Base-by-base conservation (phyloP, 352 stramenopile genomes). In the Phytophthora quininea region DNA sequence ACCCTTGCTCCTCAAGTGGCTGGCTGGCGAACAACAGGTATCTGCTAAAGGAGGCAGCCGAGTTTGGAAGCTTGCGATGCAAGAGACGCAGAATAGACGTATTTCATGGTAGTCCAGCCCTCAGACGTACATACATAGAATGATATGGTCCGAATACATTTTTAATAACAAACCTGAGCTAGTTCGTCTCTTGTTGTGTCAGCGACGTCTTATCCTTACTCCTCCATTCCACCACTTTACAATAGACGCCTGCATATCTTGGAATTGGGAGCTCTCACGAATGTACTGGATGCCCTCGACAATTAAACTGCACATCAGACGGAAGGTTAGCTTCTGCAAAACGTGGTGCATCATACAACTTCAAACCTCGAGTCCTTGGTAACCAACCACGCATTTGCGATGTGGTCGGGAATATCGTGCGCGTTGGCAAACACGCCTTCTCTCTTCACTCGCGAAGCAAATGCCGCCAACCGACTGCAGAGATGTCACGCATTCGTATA, bases 371-470 rank as follows among this genome's bases (percentile, higher is more conserved):
- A 90, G 42, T 93, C 80, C 43, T 86, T 78, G 5, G 80, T 67
- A 15, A 89, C 69, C 7, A 78, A 62, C 60, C 87, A 84, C 29
- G 67, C 69, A 61, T 74, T 83, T 32, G 74, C 77, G 31, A 93
- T 47, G 59, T 90, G 77, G 40, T 91, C 79, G n/a, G 82, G 82
- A 37, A 93, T 74, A 33, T 89, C 76, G 24, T 85, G 66, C 10
- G 71, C 80, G 53, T 91, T 75, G 4, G 74, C 76, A 1, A 75
- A 81, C 30, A 91, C 47, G 2, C 83, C 83, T 9, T 81, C 61
- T 37, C 72, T 80, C 71, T 79, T 78, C 42, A 90, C 60, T 9
- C 67, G 73, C 35, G 71, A 76, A 15, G 73, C 81, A 47, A 91
- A 91, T 8, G 24, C 43, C 1, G 80, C 76, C n/a, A 91, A 24